A percentile compares a stretch with the other conserved stretches of the same genome.
phyloP scores from a whole-genome alignment of 805 yeast species.

The Candida succiphila region DNA sequence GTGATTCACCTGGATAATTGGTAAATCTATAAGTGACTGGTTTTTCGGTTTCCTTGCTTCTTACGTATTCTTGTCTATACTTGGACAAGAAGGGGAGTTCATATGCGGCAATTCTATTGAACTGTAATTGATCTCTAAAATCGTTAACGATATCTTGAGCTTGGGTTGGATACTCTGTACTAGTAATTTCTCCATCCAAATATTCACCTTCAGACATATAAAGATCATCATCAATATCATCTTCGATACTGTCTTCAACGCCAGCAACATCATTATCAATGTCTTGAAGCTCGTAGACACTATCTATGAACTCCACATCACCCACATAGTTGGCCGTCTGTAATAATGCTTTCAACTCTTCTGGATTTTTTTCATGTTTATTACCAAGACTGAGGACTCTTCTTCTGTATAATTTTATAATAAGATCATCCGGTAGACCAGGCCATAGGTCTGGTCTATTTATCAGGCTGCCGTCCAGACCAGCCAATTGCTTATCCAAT shows the following conservation, averaged over 20 bases:
- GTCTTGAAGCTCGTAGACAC: conserved; percentile 12
- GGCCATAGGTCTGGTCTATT: conserved; percentile 64
- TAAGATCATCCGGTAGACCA: conserved; percentile 53
- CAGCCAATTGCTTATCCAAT: too few species aligned
- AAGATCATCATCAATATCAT: conserved; percentile 30
- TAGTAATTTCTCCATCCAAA: conserved; percentile 19
- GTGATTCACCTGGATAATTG: conserved; percentile 61
- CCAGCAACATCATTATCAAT: conserved; percentile 28
- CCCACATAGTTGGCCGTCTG: conserved; percentile 25
- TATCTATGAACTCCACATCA: conserved; percentile 16
- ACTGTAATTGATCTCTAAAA: conserved; percentile 66
- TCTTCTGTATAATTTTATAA: conserved; percentile 49
- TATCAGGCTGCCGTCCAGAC: neutral
- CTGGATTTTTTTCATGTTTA: conserved; percentile 25
- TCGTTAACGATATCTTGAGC: conserved; percentile 67
- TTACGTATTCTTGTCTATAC: conserved; percentile 57
- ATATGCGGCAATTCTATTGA: conserved; percentile 79
- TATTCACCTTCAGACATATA: conserved; percentile 23
- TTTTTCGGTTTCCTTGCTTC: conserved; percentile 25
- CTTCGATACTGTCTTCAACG: conserved; percentile 30
- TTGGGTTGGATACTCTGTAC: conserved; percentile 55
- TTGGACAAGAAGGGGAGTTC: conserved; percentile 81
- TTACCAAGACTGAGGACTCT: conserved; percentile 47
- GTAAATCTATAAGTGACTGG: conserved; percentile 66
- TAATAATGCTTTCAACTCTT: conserved; percentile 46